Conservation (phyloP, 2,329 filamentous ascomycete species). For the Nannizziopsis arthrosporioides region DNA sequence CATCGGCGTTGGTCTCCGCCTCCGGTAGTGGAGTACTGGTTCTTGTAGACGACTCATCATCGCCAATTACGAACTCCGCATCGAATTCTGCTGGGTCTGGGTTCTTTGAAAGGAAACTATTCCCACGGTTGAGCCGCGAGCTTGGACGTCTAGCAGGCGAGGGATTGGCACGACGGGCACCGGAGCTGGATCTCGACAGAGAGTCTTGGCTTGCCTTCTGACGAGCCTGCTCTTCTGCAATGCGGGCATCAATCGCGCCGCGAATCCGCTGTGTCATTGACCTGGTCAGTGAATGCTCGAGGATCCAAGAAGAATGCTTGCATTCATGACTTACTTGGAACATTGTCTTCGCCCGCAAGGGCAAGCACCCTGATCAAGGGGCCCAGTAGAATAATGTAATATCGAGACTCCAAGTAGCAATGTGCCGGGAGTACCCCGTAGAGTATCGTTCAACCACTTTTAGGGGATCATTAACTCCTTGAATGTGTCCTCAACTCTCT, state of each 20-base stretch:
- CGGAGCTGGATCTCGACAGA: conserved; percentile 35
- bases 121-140: conserved; percentile 23
- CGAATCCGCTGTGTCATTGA: conserved; percentile 54
- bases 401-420: no score
- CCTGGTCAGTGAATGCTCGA: background rate
- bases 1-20: conserved; percentile 27
- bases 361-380: background rate
- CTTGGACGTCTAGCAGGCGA: conserved; percentile 18
- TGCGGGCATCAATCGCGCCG: conserved; percentile 72
- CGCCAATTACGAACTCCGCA: conserved; percentile 73
- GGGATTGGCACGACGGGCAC: conserved; percentile 18
- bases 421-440: no score
- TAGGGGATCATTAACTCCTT: no score
- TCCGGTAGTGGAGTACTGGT: conserved; percentile 47
- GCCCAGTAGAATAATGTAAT: background rate
- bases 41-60: conserved; percentile 58
- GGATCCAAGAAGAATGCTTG: no score
- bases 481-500: no score
- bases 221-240: conserved; percentile 82
- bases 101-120: conserved; percentile 39
- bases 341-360: conserved; percentile 17
- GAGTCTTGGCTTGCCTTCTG: conserved; percentile 44
- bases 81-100: conserved; percentile 84
- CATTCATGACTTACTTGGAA: conserved; percentile 22
- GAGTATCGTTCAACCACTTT: background rate